phyloP scores from a whole-genome alignment of 805 yeast species.

The Kuraishia cidri region DNA sequence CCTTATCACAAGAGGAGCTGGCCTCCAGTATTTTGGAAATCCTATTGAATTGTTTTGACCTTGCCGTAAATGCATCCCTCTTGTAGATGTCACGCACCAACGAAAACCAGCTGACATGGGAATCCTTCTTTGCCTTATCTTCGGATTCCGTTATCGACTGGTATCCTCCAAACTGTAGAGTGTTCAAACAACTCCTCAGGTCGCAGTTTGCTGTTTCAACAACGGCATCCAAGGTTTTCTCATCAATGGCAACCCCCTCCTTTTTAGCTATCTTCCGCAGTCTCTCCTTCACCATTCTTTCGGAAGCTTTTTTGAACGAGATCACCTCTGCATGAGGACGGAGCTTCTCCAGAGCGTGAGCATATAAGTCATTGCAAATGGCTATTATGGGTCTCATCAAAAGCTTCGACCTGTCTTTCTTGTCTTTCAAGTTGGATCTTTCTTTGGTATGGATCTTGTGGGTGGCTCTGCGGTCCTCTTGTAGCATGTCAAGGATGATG shows the following conservation, averaged over 20 bases:
- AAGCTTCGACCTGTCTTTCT: slow-evolving; percentile 21
- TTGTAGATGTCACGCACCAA: slow-evolving; percentile 55
- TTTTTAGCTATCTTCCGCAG: slow-evolving; percentile 35
- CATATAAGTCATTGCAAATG: slow-evolving; percentile 81
- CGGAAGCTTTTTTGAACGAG: slow-evolving; percentile 51
- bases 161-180: slow-evolving; percentile 55
- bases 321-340: slow-evolving; percentile 69
- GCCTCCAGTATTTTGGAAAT: slow-evolving; percentile 36
- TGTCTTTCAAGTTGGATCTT: slow-evolving; percentile 13
- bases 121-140: slow-evolving; percentile 38
- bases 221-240: slow-evolving; percentile 50
- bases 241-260: slow-evolving; percentile 43
- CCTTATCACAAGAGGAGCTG: slow-evolving; percentile 48
- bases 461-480: slow-evolving; percentile 48
- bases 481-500: slow-evolving; percentile 45
- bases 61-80: slow-evolving; percentile 34
- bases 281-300: slow-evolving; percentile 27
- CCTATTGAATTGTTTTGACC: slow-evolving; percentile 37
- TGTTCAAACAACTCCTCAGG: slow-evolving; percentile 76
- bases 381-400: slow-evolving; percentile 83
- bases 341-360: slow-evolving; percentile 64
- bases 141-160: not conserved
- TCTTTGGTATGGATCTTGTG: slow-evolving; percentile 15
- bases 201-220: slow-evolving; percentile 73
- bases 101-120: slow-evolving; percentile 56